Base-by-base conservation (phyloP, 108 stramenopile species). In the Seminavis robusta region DNA sequence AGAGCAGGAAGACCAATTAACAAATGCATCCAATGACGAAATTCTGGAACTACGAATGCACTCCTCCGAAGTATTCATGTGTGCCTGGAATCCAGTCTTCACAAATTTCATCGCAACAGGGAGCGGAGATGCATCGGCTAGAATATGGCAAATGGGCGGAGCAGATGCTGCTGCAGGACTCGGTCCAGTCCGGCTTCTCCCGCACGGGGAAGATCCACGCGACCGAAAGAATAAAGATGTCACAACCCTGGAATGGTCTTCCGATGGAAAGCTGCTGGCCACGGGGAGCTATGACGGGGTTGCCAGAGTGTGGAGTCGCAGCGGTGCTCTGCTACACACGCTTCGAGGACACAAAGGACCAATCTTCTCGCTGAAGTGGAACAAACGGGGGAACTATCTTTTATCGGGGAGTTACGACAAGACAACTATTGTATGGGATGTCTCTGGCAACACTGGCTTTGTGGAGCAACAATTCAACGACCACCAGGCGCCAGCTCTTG, bases 361-460 rank as follows among this genome's bases (percentile, higher is more conserved):
- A 3, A 94, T 98, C 39, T 98, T 96, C 68, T 90, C 89, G 34
- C 73, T 98, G 39, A 98, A 95, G 65, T 98, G 95, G 94, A 96
- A 93, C 77, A 90, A 89, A 55, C 67, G 69, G 27, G 95, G 95
- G 4, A 93, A 90, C 52, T 95, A 61, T 71, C 59, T 98, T 10
- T 67, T 96, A 32, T 94, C 92, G 29, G 94, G 95, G 16, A 90
- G 90, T 45, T 96, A 94, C 55, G 97, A 98, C 65, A 91, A 91
- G 65, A 87, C 89, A 39, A 88, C 97, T 48, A 95, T 98, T 59
- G 95, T 96, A 16, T 98, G 97, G 97, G 90, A 94, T 65, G 86
- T 90, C 19, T 74, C 83, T 15, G 75, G 69, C 4, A 68, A 65
- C 20, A 67, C 63, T 24, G 86, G 84, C 7, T 83, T 78, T 40